Evolutionary conservation across 345 rosid species (phyloP).

Genomic region (Erodium maritimum): DNA sequence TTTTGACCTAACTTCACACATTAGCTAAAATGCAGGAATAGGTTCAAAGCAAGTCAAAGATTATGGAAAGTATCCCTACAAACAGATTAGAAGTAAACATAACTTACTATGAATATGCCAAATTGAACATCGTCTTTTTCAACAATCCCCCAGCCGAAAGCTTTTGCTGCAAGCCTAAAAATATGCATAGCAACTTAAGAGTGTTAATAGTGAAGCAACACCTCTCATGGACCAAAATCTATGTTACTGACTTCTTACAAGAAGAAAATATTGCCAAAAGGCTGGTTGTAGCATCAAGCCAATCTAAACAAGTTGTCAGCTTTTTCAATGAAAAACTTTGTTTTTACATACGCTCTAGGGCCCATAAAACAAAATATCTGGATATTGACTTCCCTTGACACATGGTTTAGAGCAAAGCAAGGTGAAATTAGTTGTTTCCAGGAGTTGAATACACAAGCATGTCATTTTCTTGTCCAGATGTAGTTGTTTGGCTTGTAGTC

Average conservation of each 20-base stretch:
- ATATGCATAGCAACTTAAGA: constrained; percentile 3
- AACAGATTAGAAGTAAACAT: constrained; percentile 2
- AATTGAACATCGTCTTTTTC: constrained; percentile 47
- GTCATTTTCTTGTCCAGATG: neutral
- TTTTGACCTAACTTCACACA: neutral
- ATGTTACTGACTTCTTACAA: neutral
- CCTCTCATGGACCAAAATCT: neutral
- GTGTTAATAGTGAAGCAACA: neutral
- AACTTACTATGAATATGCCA: constrained; percentile 70
- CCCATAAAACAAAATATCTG: neutral
- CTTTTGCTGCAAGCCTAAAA: constrained; percentile 76
- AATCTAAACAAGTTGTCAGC: neutral
- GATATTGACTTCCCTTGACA: too few relatives aligned
- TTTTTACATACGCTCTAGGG: too few relatives aligned
- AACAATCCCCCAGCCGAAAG: constrained; percentile 54
- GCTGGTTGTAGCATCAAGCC: neutral
- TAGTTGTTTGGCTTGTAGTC: neutral
- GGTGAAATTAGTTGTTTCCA: too few relatives aligned
- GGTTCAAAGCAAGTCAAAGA: neutral
- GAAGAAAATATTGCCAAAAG: neutral
- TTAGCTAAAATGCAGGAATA: neutral
- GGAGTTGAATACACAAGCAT: too few relatives aligned
- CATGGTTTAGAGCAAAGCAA: too few relatives aligned
- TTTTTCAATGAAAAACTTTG: too few relatives aligned
- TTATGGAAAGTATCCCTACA: neutral